Base-by-base conservation (phyloP, 768 basidiomycete species). In the Cystofilobasidium bisporidii region DNA sequence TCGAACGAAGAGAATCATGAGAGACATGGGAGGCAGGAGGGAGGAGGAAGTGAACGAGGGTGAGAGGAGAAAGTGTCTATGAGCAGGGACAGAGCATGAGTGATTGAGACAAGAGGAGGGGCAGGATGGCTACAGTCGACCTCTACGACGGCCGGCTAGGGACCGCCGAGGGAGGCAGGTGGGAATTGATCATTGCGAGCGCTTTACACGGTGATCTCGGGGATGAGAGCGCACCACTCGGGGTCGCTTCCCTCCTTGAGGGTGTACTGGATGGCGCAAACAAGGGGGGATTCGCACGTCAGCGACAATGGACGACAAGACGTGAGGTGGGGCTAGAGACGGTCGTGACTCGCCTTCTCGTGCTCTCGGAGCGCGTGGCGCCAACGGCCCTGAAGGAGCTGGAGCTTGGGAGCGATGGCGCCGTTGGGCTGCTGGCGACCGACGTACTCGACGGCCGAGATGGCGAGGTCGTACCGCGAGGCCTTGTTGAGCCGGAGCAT, bases 291-390 rank as follows among this genome's bases (percentile, higher is more conserved):
- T 11, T 14, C 20, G 26, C 24, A 45, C n/a, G 22, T 18, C 9
- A 36, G 60, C n/a, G 26, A 10, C 12, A 24, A 22, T 33, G 47
- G 30, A 0, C 12, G 5, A 6, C 12, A 12, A 36, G 36, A 12
- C 6, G 36, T 5, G 36, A 12, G 36, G 45, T 12, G 28, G 36
- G 38, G 59, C 14, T 43, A 43, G 47, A 3, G 24, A 28, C 15
- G 22, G 9, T 3, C 14, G 26, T 10, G 24, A 33, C 60, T 22
- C 40, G 58, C 63, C 40, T 85, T 82, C 59, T 77, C 81, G 72
- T 86, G 85, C 74, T 84, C 85, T 70, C 80, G 77, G 8, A 81
- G 81, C 64, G 85, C 76, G 69, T 89, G 87, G 76, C 81, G 80
- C 71, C 88, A 78, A 68, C 78, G 78, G 65, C 82, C 83, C 64